Conservation (phyloP, 805 yeast genomes). For the Sungouiella blattae region DNA sequence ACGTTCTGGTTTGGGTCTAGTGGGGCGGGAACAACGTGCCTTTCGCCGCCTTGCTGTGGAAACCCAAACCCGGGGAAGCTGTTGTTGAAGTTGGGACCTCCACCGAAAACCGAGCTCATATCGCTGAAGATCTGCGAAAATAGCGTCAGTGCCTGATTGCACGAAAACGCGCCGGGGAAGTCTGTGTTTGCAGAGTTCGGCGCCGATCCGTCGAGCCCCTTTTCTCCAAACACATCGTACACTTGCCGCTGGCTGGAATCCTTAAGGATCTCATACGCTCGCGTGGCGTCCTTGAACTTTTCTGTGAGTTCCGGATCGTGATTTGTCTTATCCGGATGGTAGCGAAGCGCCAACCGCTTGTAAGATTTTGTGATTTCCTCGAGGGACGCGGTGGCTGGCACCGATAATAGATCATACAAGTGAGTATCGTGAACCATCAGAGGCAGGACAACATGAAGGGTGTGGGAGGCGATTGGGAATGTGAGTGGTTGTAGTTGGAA, state of each 20-base stretch:
- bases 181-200: conserved; percentile 2
- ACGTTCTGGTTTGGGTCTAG: not conserved
- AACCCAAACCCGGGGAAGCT: conserved; percentile 3
- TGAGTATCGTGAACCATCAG: conserved; percentile 21
- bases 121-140: conserved; percentile 38
- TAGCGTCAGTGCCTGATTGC: conserved; percentile 20
- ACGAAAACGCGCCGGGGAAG: conserved; percentile 5
- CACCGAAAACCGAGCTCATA: conserved; percentile 24
- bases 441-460: not conserved
- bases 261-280: conserved; percentile 62
- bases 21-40: conserved; percentile 7
- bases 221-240: conserved; percentile 54
- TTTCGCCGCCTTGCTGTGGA: not conserved
- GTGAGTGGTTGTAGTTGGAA: not conserved
- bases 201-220: conserved; percentile 35
- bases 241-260: conserved; percentile 42
- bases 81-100: not conserved
- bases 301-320: conserved; percentile 48
- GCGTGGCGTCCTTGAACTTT: conserved; percentile 57
- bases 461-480: not conserved
- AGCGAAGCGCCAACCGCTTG: conserved; percentile 41
- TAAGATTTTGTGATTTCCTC: conserved; percentile 43
- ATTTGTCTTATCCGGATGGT: conserved; percentile 65
- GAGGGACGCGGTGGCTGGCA: conserved; percentile 27
- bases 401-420: conserved; percentile 35